Base-by-base conservation (phyloP, 352 stramenopile species). In the Globisporangium sylvaticum region DNA sequence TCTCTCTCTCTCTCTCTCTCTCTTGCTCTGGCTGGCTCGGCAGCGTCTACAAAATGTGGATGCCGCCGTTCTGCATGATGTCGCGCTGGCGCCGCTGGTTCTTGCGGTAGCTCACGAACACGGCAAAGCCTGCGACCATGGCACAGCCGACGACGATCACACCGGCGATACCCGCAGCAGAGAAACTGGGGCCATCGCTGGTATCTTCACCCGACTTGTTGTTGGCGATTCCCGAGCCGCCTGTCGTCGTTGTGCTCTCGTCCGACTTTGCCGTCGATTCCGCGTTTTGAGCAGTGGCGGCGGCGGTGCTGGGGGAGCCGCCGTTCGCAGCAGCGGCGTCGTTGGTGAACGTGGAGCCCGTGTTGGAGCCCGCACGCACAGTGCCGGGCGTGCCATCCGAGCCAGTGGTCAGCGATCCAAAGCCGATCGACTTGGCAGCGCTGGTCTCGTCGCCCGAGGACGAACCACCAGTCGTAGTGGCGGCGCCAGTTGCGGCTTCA, bases 21-120 rank as follows among this genome's bases (percentile, higher is more conserved):
- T 4, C 24, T 22, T 18, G 25, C 6, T 54, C 42, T 15, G 3
- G 25, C 32, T 5, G 18, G 0, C 29, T 20, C 20, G 55, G 4
- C 31, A 3, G 12, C 22, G 14, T 50, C 37, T 77, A 81, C 55
- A 81, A 44, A 55, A 79, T 65, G 48, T 79, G 72, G 65, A 81
- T 79, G 31, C 75, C 75, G 8, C 75, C 75, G 63, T 90, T 86
- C 56, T 86, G 80, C 79, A 92, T 88, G 62, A 92, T 92, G 64
- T 91, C 78, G 56, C 79, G 82, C 74, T 92, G 84, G 42, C 82
- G 79, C 62, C 75, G 69, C 77, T 92, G 81, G 73, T 92, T 92
- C 74, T 80, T 92, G 65, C 80, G 81, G 75, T 92, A 92, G 74
- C 84, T 91, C 66, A 64, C 55, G 31, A 72, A 72, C 31, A 72